Conservation (phyloP, 192 early-diverging fungal genomes). For the Lobosporangium transversale region DNA sequence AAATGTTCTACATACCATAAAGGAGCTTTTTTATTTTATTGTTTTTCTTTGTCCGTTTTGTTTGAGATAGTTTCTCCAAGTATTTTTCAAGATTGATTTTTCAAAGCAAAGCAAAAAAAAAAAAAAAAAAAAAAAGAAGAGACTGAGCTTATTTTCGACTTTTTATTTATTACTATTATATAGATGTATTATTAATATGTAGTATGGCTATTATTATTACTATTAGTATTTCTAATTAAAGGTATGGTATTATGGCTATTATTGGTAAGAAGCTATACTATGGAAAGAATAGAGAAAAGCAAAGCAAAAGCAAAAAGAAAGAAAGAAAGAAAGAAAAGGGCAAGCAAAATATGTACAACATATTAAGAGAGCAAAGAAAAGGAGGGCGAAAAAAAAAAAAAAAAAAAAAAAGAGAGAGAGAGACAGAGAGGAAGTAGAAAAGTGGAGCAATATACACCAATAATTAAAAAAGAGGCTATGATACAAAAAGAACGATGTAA, state of each 20-base stretch:
- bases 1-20: too few species aligned
- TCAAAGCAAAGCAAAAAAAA: background rate
- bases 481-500: too few species aligned
- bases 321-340: background rate
- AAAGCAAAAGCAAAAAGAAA: background rate
- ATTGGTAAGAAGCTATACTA: background rate
- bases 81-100: too few species aligned
- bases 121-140: background rate
- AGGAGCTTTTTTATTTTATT: too few species aligned
- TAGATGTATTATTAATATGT: background rate
- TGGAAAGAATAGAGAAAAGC: background rate
- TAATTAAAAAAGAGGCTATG: too few species aligned
- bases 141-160: background rate
- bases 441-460: background rate
- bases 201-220: background rate
- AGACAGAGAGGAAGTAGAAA: too few species aligned
- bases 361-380: background rate
- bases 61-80: too few species aligned
- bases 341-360: constrained; percentile 6
- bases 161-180: background rate
- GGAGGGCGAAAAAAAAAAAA: too few species aligned
- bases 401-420: too few species aligned
- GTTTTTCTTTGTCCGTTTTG: too few species aligned
- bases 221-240: background rate
- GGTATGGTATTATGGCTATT: background rate